These are phyloP conservation scores for Tolypocladium pustulatum DNA, from an alignment of 2,329 filamentous ascomycete species.

Conservation along the genomic window DNA sequence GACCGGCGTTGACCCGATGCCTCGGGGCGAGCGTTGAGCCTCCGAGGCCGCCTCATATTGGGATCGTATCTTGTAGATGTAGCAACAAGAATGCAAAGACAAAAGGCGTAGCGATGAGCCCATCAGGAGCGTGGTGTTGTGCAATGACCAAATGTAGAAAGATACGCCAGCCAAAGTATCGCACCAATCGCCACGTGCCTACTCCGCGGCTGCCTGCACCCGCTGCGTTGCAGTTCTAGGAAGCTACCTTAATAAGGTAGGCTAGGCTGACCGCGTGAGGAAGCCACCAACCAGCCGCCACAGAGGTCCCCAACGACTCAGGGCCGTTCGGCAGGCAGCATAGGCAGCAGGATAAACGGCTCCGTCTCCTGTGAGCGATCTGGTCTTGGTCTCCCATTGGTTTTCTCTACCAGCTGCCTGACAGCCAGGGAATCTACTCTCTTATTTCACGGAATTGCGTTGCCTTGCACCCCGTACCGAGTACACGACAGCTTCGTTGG, in stretches of 20 bases:
- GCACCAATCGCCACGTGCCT: neutral
- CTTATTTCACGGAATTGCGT: neutral
- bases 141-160: fast-evolving
- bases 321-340: slow-evolving; percentile 2
- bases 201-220: too few species aligned
- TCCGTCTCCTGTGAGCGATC: neutral
- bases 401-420: neutral
- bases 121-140: too few species aligned
- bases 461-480: too few species aligned
- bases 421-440: neutral
- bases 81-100: too few species aligned
- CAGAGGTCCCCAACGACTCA: too few species aligned
- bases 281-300: neutral
- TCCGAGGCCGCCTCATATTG: too few species aligned
- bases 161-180: neutral
- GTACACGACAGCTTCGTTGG: neutral
- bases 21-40: too few species aligned
- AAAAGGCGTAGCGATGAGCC: too few species aligned
- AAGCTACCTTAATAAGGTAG: too few species aligned
- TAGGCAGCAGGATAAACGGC: neutral
- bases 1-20: too few species aligned
- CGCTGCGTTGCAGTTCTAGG: too few species aligned
- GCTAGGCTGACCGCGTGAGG: neutral
- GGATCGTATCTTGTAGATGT: too few species aligned
- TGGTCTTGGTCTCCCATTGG: neutral